phyloP scores from a whole-genome alignment of 1,139 yeast species.

The Zygosaccharomyces pseudobailii region DNA sequence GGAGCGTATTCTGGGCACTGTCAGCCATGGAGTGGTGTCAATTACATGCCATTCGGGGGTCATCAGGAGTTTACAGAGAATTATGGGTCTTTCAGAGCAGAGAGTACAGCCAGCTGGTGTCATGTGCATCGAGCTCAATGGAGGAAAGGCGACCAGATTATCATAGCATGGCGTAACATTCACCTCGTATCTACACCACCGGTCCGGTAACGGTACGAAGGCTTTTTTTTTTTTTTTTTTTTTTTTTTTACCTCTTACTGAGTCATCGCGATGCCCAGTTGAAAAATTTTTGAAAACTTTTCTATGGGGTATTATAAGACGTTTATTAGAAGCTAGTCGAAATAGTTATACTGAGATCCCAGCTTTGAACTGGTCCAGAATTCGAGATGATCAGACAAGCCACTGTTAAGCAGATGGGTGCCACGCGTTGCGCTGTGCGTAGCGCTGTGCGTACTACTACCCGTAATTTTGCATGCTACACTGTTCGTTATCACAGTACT shows the following conservation, averaged over 20 bases:
- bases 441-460: slow-evolving; percentile 5
- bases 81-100: neutral
- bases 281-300: slow-evolving; percentile 2
- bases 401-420: slow-evolving; percentile 12
- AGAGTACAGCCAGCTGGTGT: neutral
- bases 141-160: neutral
- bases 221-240: neutral
- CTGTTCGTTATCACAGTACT: slow-evolving; percentile 15
- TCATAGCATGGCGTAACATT: neutral
- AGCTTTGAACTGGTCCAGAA: neutral
- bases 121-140: neutral
- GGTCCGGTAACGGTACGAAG: slow-evolving; percentile 2
- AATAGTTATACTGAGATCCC: neutral
- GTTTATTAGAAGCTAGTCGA: neutral
- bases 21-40: slow-evolving; percentile 38
- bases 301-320: slow-evolving; percentile 1
- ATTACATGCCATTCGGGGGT: slow-evolving; percentile 62
- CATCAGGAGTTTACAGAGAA: slow-evolving; percentile 39
- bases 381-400: slow-evolving; percentile 19
- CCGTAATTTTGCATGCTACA: slow-evolving; percentile 4
- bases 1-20: neutral
- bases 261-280: slow-evolving; percentile 4
- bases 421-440: slow-evolving; percentile 12
- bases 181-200: neutral
- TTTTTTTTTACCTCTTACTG: neutral